Conservation (phyloP, 2,329 filamentous ascomycete species). For the Pseudocercospora macadamiae region DNA sequence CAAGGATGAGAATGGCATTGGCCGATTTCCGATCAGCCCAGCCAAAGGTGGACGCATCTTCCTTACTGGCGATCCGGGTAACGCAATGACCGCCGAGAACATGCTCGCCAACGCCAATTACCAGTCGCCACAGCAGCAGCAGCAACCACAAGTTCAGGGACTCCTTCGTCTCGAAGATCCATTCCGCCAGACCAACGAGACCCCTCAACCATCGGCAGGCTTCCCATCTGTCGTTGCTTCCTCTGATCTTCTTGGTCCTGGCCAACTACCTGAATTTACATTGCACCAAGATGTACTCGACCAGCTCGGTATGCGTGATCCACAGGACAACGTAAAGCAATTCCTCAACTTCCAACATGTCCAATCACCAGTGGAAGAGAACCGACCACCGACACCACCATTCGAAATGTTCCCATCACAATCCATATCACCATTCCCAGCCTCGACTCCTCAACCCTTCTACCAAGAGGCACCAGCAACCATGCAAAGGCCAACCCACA, state of each 20-base stretch:
- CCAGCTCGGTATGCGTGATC: constrained; percentile 71
- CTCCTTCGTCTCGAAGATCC: constrained; percentile 26
- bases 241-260: constrained; percentile 82
- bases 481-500: constrained; percentile 41
- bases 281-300: constrained; percentile 75
- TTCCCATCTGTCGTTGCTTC: constrained; percentile 82
- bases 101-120: constrained; percentile 51
- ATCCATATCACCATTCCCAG: constrained; percentile 32
- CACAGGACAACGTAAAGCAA: constrained; percentile 90
- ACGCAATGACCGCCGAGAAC: constrained; percentile 65
- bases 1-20: constrained; percentile 65
- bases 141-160: constrained; percentile 39
- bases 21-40: constrained; percentile 60
- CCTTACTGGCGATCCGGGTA: constrained; percentile 77
- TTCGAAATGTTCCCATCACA: constrained; percentile 29
- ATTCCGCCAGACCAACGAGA: constrained; percentile 71
- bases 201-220: constrained; percentile 44
- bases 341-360: constrained; percentile 85
- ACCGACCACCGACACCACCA: constrained; percentile 70
- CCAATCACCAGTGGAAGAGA: constrained; percentile 49
- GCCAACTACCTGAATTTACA: constrained; percentile 62
- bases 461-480: constrained; percentile 32
- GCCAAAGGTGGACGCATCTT: constrained; percentile 71
- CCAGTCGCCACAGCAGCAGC: constrained; percentile 8
- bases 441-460: constrained; percentile 21